Conservation (phyloP, 768 basidiomycete species). For the Pisolithus microcarpus region DNA sequence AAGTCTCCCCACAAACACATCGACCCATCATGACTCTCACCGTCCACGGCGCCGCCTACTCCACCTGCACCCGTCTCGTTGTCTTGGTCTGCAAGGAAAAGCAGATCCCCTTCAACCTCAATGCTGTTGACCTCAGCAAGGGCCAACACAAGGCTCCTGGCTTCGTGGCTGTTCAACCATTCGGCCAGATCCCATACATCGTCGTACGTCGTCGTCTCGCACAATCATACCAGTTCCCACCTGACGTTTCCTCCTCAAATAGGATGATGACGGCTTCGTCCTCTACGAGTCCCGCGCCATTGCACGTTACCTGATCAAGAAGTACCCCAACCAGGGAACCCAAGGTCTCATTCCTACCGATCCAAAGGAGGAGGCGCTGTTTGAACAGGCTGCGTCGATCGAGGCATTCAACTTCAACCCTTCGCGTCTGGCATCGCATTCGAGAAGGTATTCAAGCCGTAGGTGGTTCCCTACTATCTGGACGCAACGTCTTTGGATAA, state of each 20-base stretch:
- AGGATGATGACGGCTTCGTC: slow-evolving; percentile 58
- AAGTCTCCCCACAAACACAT: too few species aligned
- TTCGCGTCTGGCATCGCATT: slow-evolving; percentile 28
- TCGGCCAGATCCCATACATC: slow-evolving; percentile 45
- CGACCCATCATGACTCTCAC: slow-evolving; percentile 29
- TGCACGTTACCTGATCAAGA: slow-evolving; percentile 47
- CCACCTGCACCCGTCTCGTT: slow-evolving; percentile 48
- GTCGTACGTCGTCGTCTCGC: slow-evolving; percentile 7
- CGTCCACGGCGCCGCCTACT: slow-evolving; percentile 27
- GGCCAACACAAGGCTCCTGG: slow-evolving; percentile 40
- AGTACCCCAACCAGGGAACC: slow-evolving; percentile 46
- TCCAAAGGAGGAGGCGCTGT: slow-evolving; percentile 25
- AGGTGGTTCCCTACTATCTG: slow-evolving; percentile 10
- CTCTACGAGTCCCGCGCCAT: slow-evolving; percentile 62
- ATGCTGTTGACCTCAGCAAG: slow-evolving; percentile 36
- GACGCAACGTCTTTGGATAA: neutral
- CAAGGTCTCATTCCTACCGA: slow-evolving; percentile 41
- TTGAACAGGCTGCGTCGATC: slow-evolving; percentile 32
- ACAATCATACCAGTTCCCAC: too few species aligned
- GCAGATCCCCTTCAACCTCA: slow-evolving; percentile 46
- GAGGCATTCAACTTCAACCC: slow-evolving; percentile 49
- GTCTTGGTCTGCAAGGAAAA: slow-evolving; percentile 48
- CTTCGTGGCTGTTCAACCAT: slow-evolving; percentile 48
- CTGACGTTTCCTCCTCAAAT: too few species aligned
- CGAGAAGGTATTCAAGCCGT: slow-evolving; percentile 52